phyloP scores from a whole-genome alignment of 805 yeast species.

The Yarrowia phangngaensis region DNA sequence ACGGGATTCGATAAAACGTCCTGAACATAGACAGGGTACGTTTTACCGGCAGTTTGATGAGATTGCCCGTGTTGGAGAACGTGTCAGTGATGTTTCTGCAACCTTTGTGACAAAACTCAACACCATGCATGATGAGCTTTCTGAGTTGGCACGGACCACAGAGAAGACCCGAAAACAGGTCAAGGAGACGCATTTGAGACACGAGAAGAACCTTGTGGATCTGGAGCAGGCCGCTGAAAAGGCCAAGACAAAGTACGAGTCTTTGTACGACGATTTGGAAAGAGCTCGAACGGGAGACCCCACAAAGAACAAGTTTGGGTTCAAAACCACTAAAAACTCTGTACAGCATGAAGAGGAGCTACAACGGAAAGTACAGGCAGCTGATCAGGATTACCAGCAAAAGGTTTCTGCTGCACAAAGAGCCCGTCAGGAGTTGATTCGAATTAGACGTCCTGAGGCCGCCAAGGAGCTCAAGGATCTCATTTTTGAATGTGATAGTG shows the following conservation, averaged over 20 bases:
- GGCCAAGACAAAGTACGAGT: slow-evolving; percentile 73
- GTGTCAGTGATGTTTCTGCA: slow-evolving; percentile 62
- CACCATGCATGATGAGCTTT: slow-evolving; percentile 80
- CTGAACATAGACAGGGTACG: slow-evolving; percentile 57
- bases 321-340: slow-evolving; percentile 73
- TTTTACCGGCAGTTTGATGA: slow-evolving; percentile 63
- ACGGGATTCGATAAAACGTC: slow-evolving; percentile 47
- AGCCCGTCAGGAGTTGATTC: slow-evolving; percentile 66
- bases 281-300: slow-evolving; percentile 78
- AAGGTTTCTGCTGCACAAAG: slow-evolving; percentile 71
- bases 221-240: slow-evolving; percentile 82
- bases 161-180: slow-evolving; percentile 66
- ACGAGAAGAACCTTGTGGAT: slow-evolving; percentile 81
- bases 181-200: slow-evolving; percentile 76
- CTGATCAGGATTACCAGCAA: slow-evolving; percentile 81
- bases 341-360: slow-evolving; percentile 89
- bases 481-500: slow-evolving; percentile 83
- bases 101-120: slow-evolving; percentile 75
- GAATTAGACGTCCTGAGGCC: slow-evolving; percentile 71
- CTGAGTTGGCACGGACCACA: slow-evolving; percentile 64
- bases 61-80: slow-evolving; percentile 74
- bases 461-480: slow-evolving; percentile 69
- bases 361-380: slow-evolving; percentile 69
- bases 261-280: slow-evolving; percentile 82
- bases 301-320: slow-evolving; percentile 70